phyloP scores from a whole-genome alignment of 169 alveolate genomes.

The Plasmodium adleri region DNA sequence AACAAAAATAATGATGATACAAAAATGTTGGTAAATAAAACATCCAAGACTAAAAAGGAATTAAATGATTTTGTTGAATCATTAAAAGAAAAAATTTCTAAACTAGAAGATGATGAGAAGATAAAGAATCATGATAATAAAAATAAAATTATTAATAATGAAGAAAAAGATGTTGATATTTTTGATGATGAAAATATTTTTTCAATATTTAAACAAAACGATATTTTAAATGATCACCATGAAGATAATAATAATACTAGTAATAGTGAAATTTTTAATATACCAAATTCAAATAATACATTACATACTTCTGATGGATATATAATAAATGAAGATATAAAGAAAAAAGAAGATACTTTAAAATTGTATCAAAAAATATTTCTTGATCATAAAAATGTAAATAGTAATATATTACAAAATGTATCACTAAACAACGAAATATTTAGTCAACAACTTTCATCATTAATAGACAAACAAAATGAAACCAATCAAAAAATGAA shows the following conservation, averaged over 20 bases:
- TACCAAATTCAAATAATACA: conserved; percentile 1
- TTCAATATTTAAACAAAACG: conserved; percentile 63
- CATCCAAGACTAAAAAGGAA: conserved; percentile 41
- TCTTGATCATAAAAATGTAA: conserved; percentile 7
- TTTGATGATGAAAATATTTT: conserved; percentile 30
- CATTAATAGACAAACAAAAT: conserved; percentile 18
- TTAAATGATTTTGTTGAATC: conserved; percentile 8
- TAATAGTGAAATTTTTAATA: neutral
- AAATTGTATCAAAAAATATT: conserved; percentile 68
- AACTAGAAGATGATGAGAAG: neutral
- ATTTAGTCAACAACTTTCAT: conserved; percentile 25
- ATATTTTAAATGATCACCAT: conserved; percentile 25
- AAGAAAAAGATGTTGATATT: conserved; percentile 10
- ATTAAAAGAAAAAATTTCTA: conserved; percentile 22
- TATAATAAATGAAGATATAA: conserved; percentile 6
- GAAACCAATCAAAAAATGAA: conserved; percentile 4
- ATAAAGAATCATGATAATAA: neutral
- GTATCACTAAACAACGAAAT: conserved; percentile 16
- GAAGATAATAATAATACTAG: neutral
- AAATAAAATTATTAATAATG: neutral
- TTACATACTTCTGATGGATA: neutral
- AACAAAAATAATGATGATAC: neutral
- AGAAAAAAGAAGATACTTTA: conserved; percentile 62
- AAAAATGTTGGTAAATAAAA: neutral
- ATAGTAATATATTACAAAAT: neutral